Evolutionary conservation across 306 rosid genomes (phyloP), one percentile per base, ranked within the genome.

Genomic region (Sechiopsis laciniata): DNA sequence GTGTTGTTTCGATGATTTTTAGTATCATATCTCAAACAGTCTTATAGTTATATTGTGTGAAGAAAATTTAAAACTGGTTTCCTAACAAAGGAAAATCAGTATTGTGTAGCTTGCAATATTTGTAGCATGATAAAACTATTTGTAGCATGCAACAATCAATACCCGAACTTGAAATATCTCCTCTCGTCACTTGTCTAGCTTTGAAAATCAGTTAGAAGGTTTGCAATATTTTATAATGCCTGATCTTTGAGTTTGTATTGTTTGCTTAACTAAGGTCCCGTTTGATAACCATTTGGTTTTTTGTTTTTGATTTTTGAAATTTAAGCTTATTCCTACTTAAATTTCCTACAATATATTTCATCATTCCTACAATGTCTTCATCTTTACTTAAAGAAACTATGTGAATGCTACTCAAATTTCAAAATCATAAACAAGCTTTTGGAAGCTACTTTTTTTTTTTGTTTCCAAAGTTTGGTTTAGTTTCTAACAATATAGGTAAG

Each of bases 171-270:
- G 51, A 63, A 66, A 11, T n/a, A 42, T 65, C 71, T 42, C 29
- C 16, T 40, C 71, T 16, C 55, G 5, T 66, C n/a, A 17, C n/a
- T 45, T 66, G 32, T 46, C n/a, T 45, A 20, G 17, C 55, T 45
- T 66, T 45, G 55, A 19, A 66, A 66, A 42, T 42, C 48, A 8
- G 48, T 42, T 42, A 1, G 12, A 42, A 45, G 55, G 35, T 67
- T 42, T 67, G 55, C 17, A 50, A 54, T 71, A 53, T n/a, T 71
- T 51, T 24, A 26, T n/a, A 26, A 11, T 71, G 17, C 75, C 62
- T 71, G 62, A 51, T 71, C 60, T 71, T 65, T 13, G 20, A 70
- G 74, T 70, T 26, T 8, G 20, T 14, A 70, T 51, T 22, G 14
- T 70, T 70, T 52, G 7, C 20, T 29, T 19, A 10, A 10, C 55